Percentiles rank a stretch among this genome's conserved stretches.
These are phyloP conservation scores for Linnemannia exigua DNA, from an alignment of 192 early-diverging fungal genomes.

Conservation along the genomic window DNA sequence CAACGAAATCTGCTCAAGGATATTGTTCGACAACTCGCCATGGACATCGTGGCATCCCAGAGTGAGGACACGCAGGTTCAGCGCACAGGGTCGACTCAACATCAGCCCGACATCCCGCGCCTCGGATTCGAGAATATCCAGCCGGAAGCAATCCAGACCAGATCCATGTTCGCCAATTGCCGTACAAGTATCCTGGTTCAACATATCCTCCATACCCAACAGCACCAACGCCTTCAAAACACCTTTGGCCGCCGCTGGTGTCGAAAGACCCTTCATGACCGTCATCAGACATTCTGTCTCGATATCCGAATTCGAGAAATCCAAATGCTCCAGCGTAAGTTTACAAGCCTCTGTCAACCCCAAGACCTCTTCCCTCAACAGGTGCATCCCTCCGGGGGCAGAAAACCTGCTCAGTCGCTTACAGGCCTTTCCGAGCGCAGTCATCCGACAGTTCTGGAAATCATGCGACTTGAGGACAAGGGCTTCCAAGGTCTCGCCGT, in stretches of 20 bases:
- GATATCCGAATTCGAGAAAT: slow-evolving; percentile 56
- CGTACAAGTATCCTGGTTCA: slow-evolving; percentile 43
- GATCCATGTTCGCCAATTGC: slow-evolving; percentile 49
- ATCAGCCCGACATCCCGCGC: slow-evolving; percentile 44
- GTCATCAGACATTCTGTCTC: slow-evolving; percentile 39
- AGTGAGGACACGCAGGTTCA: slow-evolving; percentile 40
- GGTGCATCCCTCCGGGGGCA: slow-evolving; percentile 45
- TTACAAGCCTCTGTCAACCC: slow-evolving; percentile 44
- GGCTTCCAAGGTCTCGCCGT: slow-evolving; percentile 35
- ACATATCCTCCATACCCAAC: slow-evolving; percentile 50
- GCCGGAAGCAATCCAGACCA: slow-evolving; percentile 52
- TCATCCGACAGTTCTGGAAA: slow-evolving; percentile 48
- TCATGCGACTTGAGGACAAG: slow-evolving; percentile 50
- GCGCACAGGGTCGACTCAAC: slow-evolving; percentile 31
- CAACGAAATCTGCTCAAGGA: slow-evolving; percentile 46
- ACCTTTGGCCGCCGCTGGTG: slow-evolving; percentile 38
- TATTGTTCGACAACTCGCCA: slow-evolving; percentile 46
- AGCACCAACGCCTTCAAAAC: slow-evolving; percentile 45
- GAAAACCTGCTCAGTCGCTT: slow-evolving; percentile 33
- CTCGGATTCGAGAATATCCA: slow-evolving; percentile 52
- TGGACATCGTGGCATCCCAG: slow-evolving; percentile 53
- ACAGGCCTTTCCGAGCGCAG: slow-evolving; percentile 39
- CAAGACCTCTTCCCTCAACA: slow-evolving; percentile 31
- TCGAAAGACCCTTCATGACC: slow-evolving; percentile 36
- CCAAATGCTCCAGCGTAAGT: slow-evolving; percentile 49